These are phyloP conservation scores for Capsaspora owczarzaki DNA, from an alignment of 78 protist genomes.

Conservation along the genomic window DNA sequence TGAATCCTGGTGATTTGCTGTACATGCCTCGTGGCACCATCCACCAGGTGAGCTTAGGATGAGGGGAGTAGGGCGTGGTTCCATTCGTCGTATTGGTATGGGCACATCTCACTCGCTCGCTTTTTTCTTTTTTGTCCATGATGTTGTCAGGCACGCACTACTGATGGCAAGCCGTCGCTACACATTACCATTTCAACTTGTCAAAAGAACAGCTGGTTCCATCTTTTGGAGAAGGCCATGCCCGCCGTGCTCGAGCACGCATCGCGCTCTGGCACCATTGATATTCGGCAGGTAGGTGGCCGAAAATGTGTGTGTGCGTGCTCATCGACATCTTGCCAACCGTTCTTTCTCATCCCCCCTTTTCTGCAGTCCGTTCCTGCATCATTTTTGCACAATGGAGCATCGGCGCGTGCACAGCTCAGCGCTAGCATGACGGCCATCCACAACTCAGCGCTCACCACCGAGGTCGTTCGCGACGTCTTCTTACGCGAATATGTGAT, in stretches of 20 bases:
- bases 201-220: slow-evolving; percentile 14
- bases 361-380: neutral
- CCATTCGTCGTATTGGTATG: too few species aligned
- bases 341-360: too few species aligned
- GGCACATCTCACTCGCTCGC: neutral
- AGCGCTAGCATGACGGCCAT: neutral
- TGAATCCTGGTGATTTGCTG: slow-evolving; percentile 76
- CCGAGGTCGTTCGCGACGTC: too few species aligned
- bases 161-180: slow-evolving; percentile 33
- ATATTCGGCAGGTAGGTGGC: neutral
- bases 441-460: too few species aligned
- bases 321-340: too few species aligned
- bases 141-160: neutral
- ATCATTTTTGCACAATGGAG: neutral
- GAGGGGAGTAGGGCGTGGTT: too few species aligned
- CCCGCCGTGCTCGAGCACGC: neutral
- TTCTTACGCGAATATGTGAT: too few species aligned
- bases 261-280: neutral
- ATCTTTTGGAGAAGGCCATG: neutral
- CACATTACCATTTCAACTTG: slow-evolving; percentile 73
- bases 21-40: slow-evolving; percentile 84
- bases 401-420: neutral
- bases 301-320: too few species aligned
- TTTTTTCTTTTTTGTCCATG: neutral
- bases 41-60: slow-evolving; percentile 68